Evolutionary conservation across 257 asterid species (phyloP).

Genomic region (Nicotiana attenuata): DNA sequence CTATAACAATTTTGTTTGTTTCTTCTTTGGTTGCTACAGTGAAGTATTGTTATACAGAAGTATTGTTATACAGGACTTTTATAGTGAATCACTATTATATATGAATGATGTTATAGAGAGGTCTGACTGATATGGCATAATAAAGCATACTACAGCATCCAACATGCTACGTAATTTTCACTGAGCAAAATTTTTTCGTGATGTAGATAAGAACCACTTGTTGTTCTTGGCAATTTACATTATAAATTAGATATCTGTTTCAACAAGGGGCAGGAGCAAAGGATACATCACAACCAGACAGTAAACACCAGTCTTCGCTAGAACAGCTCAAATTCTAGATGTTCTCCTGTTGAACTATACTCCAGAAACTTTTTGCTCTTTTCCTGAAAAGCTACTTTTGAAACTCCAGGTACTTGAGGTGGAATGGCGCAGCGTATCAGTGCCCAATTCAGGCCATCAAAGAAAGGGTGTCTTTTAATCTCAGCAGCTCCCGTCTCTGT

Average conservation of each 20-base stretch:
- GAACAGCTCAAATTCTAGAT: conserved; percentile 10
- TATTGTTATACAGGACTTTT: too few relatives aligned
- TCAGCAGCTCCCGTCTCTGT: conserved; percentile 65
- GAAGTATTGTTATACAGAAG: too few relatives aligned
- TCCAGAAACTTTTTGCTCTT: conserved; percentile 16
- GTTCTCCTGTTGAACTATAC: conserved; percentile 10
- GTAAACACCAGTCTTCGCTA: neutral
- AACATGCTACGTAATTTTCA: neutral
- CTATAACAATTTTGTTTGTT: too few relatives aligned
- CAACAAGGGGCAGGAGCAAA: neutral
- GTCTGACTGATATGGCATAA: neutral
- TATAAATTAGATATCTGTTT: neutral
- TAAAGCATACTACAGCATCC: neutral
- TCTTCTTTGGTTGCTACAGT: too few relatives aligned
- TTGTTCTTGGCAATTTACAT: neutral
- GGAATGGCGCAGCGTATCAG: conserved; percentile 61
- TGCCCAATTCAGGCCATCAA: conserved; percentile 67
- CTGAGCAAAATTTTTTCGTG: neutral
- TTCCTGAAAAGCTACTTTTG: conserved; percentile 17
- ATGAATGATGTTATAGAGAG: too few relatives aligned
- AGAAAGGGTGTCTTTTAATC: conserved; percentile 65
- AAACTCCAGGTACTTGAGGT: conserved; percentile 48
- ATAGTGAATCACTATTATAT: too few relatives aligned
- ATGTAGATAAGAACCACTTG: neutral
- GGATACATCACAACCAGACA: neutral